phyloP scores from a whole-genome alignment of 306 rosid genomes.

The Urtica urens region DNA sequence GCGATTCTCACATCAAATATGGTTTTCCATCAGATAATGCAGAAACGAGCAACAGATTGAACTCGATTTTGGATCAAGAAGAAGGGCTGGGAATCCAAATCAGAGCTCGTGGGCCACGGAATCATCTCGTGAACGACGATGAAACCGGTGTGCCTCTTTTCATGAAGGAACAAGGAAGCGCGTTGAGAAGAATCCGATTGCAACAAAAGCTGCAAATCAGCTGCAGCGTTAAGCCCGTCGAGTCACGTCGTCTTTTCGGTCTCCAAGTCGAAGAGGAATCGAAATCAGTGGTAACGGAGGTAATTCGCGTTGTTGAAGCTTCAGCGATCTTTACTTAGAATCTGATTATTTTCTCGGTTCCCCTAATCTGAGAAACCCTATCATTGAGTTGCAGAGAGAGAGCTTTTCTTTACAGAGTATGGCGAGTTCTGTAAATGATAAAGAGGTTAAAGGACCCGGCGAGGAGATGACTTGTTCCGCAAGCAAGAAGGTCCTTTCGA shows the following conservation, averaged over 20 bases:
- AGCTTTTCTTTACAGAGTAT: constrained; percentile 23
- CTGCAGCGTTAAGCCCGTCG: constrained; percentile 10
- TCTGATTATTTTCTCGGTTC: constrained; percentile 4
- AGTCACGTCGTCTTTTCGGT: background rate
- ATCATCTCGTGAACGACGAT: too few species aligned
- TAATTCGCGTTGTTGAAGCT: constrained; percentile 26
- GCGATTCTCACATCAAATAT: constrained; percentile 17
- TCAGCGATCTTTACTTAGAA: constrained; percentile 12
- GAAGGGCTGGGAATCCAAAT: too few species aligned
- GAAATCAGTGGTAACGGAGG: constrained; percentile 32
- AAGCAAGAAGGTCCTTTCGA: constrained; percentile 17
- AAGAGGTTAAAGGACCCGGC: constrained; percentile 17
- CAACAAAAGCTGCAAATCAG: background rate
- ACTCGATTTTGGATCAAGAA: constrained; percentile 8
- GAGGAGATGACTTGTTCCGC: constrained; percentile 10
- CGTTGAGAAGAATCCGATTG: constrained; percentile 53
- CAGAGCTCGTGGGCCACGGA: too few species aligned
- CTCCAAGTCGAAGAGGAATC: constrained; percentile 23
- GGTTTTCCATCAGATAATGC: constrained; percentile 22
- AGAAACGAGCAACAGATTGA: constrained; percentile 22
- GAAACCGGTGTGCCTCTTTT: constrained; percentile 13
- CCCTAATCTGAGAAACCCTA: constrained; percentile 17
- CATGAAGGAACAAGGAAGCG: constrained; percentile 25
- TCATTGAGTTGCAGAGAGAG: constrained; percentile 38
- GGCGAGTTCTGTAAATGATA: constrained; percentile 20